These are phyloP conservation scores for Microbotryomycetes sp. DNA, from an alignment of 1,284 basidiomycete species.

Conservation along the genomic window DNA sequence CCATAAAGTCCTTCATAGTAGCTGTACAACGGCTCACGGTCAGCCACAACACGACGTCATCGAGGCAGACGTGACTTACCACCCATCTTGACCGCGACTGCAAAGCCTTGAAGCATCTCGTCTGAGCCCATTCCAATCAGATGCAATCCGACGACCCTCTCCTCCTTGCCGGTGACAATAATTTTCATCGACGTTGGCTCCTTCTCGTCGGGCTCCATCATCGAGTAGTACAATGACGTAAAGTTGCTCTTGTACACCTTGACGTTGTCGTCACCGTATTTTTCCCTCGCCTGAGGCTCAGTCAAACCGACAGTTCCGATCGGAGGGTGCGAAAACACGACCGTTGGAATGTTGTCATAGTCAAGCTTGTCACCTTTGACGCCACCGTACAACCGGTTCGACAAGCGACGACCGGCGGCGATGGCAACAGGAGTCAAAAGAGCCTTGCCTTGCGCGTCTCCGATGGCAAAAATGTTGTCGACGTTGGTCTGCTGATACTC, in stretches of 20 bases:
- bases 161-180: conserved; percentile 73
- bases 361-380: conserved; percentile 60
- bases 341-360: conserved; percentile 82
- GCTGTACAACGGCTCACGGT: conserved; percentile 45
- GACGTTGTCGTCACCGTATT: conserved; percentile 75
- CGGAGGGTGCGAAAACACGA: conserved; percentile 94
- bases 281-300: conserved; percentile 77
- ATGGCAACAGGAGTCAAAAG: conserved; percentile 97
- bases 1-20: conserved; percentile 72
- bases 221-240: conserved; percentile 40
- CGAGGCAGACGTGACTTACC: conserved; percentile 43
- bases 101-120: conserved; percentile 90
- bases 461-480: conserved; percentile 69
- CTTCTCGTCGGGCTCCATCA: conserved; percentile 76
- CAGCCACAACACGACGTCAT: neutral
- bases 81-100: conserved; percentile 91
- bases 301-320: conserved; percentile 88
- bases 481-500: conserved; percentile 82
- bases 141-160: conserved; percentile 90
- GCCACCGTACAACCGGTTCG: conserved; percentile 84
- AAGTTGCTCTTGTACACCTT: conserved; percentile 69
- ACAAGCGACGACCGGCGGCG: conserved; percentile 80
- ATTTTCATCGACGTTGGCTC: conserved; percentile 92
- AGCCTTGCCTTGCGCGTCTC: conserved; percentile 86
- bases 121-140: conserved; percentile 84